These are phyloP conservation scores for Nannochloris sp. DNA, from an alignment of 139 green algal genomes.

Conservation along the genomic window DNA sequence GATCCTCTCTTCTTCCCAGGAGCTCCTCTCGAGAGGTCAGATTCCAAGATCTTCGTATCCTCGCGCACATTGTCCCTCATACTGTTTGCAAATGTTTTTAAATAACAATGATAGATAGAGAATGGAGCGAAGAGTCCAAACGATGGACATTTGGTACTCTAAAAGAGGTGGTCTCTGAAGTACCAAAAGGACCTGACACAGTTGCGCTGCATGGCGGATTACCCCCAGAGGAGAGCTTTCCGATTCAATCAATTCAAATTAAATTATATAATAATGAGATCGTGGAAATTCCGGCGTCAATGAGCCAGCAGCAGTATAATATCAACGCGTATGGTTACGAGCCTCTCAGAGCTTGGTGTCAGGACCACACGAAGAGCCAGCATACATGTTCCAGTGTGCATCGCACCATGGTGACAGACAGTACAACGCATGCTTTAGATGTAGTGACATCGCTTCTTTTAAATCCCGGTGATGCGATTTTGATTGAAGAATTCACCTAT, in stretches of 20 bases:
- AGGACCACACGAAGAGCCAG: constrained; percentile 10
- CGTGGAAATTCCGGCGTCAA: constrained; percentile 1
- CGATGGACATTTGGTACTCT: neutral
- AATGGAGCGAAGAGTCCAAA: neutral
- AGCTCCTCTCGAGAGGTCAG: too few species aligned
- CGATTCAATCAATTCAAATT: constrained; percentile 10
- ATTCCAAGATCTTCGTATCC: too few species aligned
- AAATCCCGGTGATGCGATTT: constrained; percentile 38
- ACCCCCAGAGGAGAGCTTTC: constrained; percentile 18
- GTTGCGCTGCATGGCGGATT: constrained; percentile 22
- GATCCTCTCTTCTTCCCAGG: neutral
- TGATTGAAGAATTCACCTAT: constrained; percentile 67
- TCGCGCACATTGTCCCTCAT: too few species aligned
- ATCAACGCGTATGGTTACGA: constrained; percentile 17
- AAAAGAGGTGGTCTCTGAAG: neutral
- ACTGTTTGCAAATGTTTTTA: neutral
- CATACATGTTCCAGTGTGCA: constrained; percentile 18
- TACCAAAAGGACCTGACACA: constrained; percentile 1
- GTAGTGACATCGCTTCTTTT: constrained; percentile 39
- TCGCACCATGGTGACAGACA: constrained; percentile 29
- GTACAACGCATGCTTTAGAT: constrained; percentile 28
- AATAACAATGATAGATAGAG: neutral
- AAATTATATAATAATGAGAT: neutral
- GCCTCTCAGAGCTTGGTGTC: constrained; percentile 25
- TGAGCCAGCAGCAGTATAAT: constrained; percentile 42